Evolutionary conservation across 164 flowering plant species (phyloP), one percentile per base, ranked within the genome.

Genomic region (Kalanchoe fedtschenkoi): DNA sequence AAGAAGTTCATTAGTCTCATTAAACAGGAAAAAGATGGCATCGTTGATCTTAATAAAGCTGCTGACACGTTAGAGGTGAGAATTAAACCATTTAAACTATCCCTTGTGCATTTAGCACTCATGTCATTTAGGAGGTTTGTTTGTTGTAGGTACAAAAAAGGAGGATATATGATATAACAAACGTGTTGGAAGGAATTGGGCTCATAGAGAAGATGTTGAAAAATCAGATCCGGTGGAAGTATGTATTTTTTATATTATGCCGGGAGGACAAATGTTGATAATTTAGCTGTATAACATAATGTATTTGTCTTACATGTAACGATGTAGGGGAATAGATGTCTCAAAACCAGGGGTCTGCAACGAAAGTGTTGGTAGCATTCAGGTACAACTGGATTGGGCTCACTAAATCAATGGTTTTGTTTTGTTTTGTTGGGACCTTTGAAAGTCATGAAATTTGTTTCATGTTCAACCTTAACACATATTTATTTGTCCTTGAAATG

Each of bases 171-270:
- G 96, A 92, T 77, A 92, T 92, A 67, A 92, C 97, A 58, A 92
- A 89, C 80, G 98, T 92, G 34, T 72, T 92, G 72, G 97, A 92
- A 77, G 98, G 98, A 70, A 86, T 92, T 67, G 97, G 93, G 62
- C 95, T 88, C 32, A 89, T 92, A 58, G 96, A 92, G 69, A 92
- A 92, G 79, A 88, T 84, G 76, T 83, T 89, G 56, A 89, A 89
- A 74, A 92, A 89, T 81, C 83, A 85, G 51, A 44, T 44, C n/a
- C 51, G 51, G 51, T 44, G 51, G 51, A 44, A 44, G 51, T 44
- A 44, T 44, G 51, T 44, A 5, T 29, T 44, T 4, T 17, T 11
- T 15, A 14, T 15, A 13, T 44, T 44, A 44, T 44, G 7, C 22
- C 8, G 46, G 39, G 44, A 26, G 6, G 51, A 44, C 6, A 24